Evolutionary conservation across 1,284 basidiomycete genomes (phyloP).

Genomic region (Naganishia liquefaciens): DNA sequence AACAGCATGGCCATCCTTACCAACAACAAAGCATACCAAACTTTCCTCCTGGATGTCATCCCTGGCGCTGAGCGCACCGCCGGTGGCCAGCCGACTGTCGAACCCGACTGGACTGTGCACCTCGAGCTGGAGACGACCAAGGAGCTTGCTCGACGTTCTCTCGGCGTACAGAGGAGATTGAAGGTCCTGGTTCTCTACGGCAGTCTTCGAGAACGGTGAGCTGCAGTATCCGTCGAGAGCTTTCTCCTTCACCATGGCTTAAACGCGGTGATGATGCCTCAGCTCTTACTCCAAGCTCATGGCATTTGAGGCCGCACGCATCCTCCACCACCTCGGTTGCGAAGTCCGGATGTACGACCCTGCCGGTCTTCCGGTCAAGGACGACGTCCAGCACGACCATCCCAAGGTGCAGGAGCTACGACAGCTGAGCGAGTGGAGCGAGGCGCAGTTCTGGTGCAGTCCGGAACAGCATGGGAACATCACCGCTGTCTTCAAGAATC

Average conservation of each 20-base stretch:
- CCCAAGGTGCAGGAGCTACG: constrained; percentile 47
- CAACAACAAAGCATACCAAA: no score
- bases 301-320: constrained; percentile 48
- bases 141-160: no score
- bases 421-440: constrained; percentile 42
- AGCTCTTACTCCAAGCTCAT: constrained; percentile 51
- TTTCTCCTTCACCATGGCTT: no score
- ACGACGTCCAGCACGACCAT: constrained; percentile 42
- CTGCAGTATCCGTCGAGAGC: background rate
- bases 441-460: constrained; percentile 50
- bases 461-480: constrained; percentile 53
- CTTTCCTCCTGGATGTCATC: no score
- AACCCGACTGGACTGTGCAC: no score
- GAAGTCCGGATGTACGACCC: constrained; percentile 52
- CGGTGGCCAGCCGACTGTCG: no score
- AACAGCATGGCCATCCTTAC: no score
- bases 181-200: constrained; percentile 49
- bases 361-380: constrained; percentile 49
- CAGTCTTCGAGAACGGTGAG: constrained; percentile 44
- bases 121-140: no score
- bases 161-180: no score
- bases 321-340: constrained; percentile 45
- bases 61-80: no score
- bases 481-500: constrained; percentile 53
- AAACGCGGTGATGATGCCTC: background rate